Base-by-base conservation (phyloP, 495 filamentous ascomycete species). In the Astrothelium macrocarpum region DNA sequence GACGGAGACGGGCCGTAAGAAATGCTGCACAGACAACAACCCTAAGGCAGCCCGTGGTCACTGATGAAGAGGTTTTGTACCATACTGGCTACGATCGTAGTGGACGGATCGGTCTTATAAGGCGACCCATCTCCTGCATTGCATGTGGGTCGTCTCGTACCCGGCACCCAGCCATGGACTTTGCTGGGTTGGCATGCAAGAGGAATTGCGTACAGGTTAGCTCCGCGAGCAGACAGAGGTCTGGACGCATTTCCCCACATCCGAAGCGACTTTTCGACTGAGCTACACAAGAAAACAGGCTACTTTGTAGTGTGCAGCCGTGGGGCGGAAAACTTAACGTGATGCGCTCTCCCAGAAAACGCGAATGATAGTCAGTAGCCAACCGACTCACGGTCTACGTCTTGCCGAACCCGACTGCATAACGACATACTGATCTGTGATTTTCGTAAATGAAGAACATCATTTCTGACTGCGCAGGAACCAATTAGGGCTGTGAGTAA, bases 111-210 rank as follows among this genome's bases (percentile, higher is more conserved):
- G 34, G 5, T 5, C 34, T 14, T 39, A 14, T 14, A 5, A 14
- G 34, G 14, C 5, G 14, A 39, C 34, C 49, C 25, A 29, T 28
- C 49, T 28, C 49, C 25, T 56, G 49, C 49, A 56, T 28, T 29
- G 49, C 49, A 56, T 56, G 49, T 28, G 49, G 49, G 25, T 56
- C 49, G 49, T 56, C 49, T 56, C 49, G 49, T 25, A 29, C 49
- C 49, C 49, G 49, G 9, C 7, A 16, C 12, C 25, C 5, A 20
- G 3, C 43, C 18, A 18, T 49, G 36, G 36, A 16, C 36, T 39
- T 39, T 7, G 7, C 7, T 39, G 36, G 7, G 16, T 5, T 16
- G 36, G 7, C 36, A n/a, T n/a, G n/a, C n/a, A n/a, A n/a, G n/a
- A n/a, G n/a, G n/a, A n/a, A n/a, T n/a, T n/a, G n/a, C n/a, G n/a